These are phyloP conservation scores for Hygrophila difformis DNA, from an alignment of 257 asterid genomes.

Conservation along the genomic window DNA sequence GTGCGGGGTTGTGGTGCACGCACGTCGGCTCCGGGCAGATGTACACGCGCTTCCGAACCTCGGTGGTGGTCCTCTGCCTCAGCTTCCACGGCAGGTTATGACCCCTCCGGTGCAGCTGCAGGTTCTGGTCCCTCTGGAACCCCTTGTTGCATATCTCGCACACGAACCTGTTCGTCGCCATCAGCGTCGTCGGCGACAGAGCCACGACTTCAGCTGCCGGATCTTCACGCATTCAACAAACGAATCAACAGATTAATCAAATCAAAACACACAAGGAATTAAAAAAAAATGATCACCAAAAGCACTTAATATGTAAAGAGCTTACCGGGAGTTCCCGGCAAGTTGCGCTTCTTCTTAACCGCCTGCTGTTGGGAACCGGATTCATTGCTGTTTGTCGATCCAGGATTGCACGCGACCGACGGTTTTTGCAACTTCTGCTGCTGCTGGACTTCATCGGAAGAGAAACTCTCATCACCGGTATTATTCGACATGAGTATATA, in stretches of 20 bases:
- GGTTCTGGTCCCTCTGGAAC: conserved; percentile 84
- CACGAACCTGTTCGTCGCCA: conserved; percentile 84
- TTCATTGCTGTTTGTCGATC: conserved; percentile 29
- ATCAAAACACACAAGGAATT: no score
- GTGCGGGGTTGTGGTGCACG: conserved; percentile 61
- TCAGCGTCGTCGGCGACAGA: conserved; percentile 72
- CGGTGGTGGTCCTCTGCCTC: conserved; percentile 47
- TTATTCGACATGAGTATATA: conserved; percentile 27
- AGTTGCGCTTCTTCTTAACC: conserved; percentile 38
- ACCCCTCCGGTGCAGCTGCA: conserved; percentile 75
- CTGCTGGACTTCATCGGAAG: conserved; percentile 47
- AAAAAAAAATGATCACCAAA: no score
- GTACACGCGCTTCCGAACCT: conserved; percentile 60
- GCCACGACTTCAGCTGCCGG: conserved; percentile 83
- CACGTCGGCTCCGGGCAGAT: conserved; percentile 79
- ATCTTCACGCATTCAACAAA: conserved; percentile 27
- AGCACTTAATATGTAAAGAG: neutral
- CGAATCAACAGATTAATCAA: no score
- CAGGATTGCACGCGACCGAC: conserved; percentile 6
- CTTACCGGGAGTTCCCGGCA: conserved; percentile 51
- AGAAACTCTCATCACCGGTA: conserved; percentile 45
- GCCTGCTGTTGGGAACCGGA: conserved; percentile 25
- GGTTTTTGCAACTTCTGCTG: conserved; percentile 11
- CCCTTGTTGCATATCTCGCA: conserved; percentile 90
- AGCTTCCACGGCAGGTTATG: conserved; percentile 94